Evolutionary conservation across 163 green algal genomes (phyloP).

Genomic region (Dunaliella salina): DNA sequence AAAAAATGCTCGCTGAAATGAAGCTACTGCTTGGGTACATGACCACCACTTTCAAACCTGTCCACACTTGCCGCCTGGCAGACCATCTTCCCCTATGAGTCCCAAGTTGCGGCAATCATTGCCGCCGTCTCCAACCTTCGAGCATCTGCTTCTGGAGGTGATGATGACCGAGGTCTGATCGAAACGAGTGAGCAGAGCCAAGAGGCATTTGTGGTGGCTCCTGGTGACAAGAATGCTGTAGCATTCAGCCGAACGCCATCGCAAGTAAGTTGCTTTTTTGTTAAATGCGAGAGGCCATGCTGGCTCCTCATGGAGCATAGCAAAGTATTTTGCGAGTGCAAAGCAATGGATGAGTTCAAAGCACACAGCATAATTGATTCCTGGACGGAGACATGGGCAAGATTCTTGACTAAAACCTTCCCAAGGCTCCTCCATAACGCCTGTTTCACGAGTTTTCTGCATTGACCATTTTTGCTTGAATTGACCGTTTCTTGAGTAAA

Average conservation of each 20-base stretch:
- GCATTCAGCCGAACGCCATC: conserved; percentile 2
- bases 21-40: no score
- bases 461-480: background rate
- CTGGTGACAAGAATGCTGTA: conserved; percentile 5
- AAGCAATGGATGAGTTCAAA: background rate
- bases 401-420: no score
- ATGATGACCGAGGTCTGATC: conserved; percentile 28
- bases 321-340: background rate
- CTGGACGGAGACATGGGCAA: no score
- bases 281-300: no score
- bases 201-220: conserved; percentile 4
- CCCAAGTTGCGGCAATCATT: conserved; percentile 24
- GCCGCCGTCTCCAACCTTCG: conserved; percentile 35
- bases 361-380: no score
- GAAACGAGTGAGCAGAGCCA: background rate
- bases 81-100: conserved; percentile 33
- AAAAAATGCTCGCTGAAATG: no score
- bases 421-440: no score
- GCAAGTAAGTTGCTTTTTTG: background rate
- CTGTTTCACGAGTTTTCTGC: no score
- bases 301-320: no score
- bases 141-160: conserved; percentile 23
- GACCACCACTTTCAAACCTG: no score
- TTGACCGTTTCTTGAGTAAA: background rate
- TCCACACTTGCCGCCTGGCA: background rate